Evolutionary conservation across 2,329 filamentous ascomycete species (phyloP), one percentile per base, ranked within the genome.

Genomic region (Cryphonectria naterciae): DNA sequence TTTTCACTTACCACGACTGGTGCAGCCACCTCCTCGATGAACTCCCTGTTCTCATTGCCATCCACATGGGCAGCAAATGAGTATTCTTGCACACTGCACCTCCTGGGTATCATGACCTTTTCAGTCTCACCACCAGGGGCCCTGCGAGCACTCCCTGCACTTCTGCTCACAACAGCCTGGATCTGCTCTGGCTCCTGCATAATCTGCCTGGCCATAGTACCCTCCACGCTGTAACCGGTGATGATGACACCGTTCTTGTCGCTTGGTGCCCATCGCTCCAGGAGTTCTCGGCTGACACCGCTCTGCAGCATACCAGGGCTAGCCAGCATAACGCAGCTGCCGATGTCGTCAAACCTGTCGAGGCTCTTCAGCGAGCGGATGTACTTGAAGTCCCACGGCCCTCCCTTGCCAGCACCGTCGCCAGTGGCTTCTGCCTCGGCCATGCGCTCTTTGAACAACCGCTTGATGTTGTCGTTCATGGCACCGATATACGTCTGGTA

Each of bases 391-490:
- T 99, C 96, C 95, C 96, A 99, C 0, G 96, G 96, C 0, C 93
- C 93, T 49, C 93, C 95, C 77, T 93, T 95, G 10, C 89, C 90
- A 8, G 88, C 87, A 2, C 87, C 87, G 75, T 94, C 92, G 11
- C 93, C 93, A 46, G 90, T 91, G 0, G 92, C 91, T 79, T 97
- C 93, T 13, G 94, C 93, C 79, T 97, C 94, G 4, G 93, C 94
- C 89, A 97, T 97, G 64, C 94, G 90, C 80, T 97, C 94, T 68
- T 92, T 88, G 81, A 98, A 98, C n/a, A 97, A 88, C 15, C 93
- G 89, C 80, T 97, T 98, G 84, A 99, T 98, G 77, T 98, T 98
- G 78, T 98, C 95, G 79, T 99, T 99, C 96, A 99, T 99, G 69
- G 95, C 94, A 65, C 95, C 94, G 65, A 98, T 94, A 77, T 98